Evolutionary conservation across 495 filamentous ascomycete genomes (phyloP).

Genomic region (Xylaria sp.): DNA sequence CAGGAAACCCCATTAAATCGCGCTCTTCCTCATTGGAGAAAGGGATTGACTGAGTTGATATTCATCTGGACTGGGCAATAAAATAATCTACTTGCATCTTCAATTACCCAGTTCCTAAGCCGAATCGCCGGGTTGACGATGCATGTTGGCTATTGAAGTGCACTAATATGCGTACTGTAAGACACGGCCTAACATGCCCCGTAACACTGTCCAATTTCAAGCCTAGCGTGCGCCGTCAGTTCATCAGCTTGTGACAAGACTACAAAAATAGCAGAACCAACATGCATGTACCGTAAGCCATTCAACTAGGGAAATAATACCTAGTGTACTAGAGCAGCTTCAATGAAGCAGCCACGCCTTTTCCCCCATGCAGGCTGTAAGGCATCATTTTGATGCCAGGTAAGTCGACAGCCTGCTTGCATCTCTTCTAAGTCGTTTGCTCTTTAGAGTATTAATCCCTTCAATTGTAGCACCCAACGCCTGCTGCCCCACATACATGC

Average conservation of each 20-base stretch:
- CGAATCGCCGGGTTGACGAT: background rate
- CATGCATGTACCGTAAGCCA: no score
- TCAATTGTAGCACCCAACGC: background rate
- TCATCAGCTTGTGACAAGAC: background rate
- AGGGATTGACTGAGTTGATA: background rate
- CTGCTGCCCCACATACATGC: no score
- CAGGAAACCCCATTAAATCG: background rate
- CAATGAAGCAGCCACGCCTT: background rate
- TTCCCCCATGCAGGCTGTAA: background rate
- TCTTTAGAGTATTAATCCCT: background rate
- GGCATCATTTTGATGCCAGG: background rate
- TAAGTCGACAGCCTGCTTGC: background rate
- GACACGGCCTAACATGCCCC: background rate
- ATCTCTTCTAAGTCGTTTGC: background rate
- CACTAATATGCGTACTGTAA: background rate
- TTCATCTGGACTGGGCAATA: background rate
- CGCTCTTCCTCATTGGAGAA: background rate
- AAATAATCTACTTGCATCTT: background rate
- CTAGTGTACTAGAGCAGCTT: background rate
- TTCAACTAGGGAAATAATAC: no score
- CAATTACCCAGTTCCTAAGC: background rate
- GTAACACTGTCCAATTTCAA: background rate
- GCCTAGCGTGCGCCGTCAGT: background rate
- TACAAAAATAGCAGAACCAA: constrained; percentile 10
- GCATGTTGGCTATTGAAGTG: constrained; percentile 2